Evolutionary conservation across 202 grass and related monocot species (phyloP), one percentile per base, ranked within the genome.

Genomic region (Setaria italica): DNA sequence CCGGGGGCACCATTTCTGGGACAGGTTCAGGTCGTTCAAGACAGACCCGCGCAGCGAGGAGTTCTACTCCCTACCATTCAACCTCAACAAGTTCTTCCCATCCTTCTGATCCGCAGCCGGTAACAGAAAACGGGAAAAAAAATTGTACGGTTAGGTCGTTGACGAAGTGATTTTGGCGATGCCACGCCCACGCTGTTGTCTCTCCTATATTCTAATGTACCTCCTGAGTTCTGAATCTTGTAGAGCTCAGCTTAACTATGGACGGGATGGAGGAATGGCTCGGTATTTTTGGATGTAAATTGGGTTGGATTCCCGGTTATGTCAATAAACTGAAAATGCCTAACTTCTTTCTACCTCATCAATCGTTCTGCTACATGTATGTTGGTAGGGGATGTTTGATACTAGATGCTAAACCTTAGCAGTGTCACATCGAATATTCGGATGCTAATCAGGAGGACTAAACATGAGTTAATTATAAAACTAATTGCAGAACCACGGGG

Each of bases 11-110:
- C 94, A 96, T 90, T 96, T 96, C 87, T 93, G 94, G 94, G 89
- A 93, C 82, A 91, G 91, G 66, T 96, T 93, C 88, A 92, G 94
- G 81, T 96, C 94, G 7, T 96, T 91, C 66, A 96, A 86, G 87
- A 93, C 82, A 2, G 94, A 96, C 71, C 80, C 91, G 0, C 87
- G 94, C 30, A 96, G 94, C 20, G 91, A 93, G 79, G 94, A 96
- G 77, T 96, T 96, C 57, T 96, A 96, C 85, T 93, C 94, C 57
- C 81, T 96, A 25, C 94, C 94, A 2, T 96, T 91, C 57, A 96
- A 96, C 57, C 87, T 96, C 69, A 89, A 96, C 91, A 96, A 96
- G 70, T 96, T 93, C 87, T 96, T 96, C 79, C 94, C 94, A 1
- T 96, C 94, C 12, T 91, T 91, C 76, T 96, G 83, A 96, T 81